Conservation (phyloP, 345 rosid genomes). For the Eucalyptus erythrocorys region DNA sequence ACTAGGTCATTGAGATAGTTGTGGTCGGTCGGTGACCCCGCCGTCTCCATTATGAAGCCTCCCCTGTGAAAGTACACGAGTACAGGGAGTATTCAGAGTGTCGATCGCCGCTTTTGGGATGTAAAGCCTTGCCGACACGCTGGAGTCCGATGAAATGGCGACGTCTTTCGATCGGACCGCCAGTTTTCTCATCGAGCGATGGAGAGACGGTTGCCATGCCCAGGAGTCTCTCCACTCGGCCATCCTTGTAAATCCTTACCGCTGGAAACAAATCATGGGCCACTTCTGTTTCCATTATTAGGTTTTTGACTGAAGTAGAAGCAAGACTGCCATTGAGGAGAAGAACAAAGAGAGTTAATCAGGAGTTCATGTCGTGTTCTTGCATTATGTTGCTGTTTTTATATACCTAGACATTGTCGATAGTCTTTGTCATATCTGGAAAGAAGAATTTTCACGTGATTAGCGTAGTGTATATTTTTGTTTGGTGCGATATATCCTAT, state of each 20-base stretch:
- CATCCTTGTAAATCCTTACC: constrained; percentile 13
- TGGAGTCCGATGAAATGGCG: neutral
- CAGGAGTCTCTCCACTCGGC: constrained; percentile 13
- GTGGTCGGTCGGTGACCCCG: constrained; percentile 2
- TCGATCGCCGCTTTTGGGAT: neutral
- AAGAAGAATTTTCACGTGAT: neutral
- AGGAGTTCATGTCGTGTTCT: neutral
- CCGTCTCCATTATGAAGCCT: constrained; percentile 8
- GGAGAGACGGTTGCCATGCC: constrained; percentile 8
- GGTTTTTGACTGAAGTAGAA: too few species aligned
- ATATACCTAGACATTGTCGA: neutral
- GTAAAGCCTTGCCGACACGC: constrained; percentile 10
- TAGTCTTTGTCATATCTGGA: neutral
- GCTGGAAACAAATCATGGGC: constrained; percentile 1
- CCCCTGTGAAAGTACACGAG: constrained; percentile 32
- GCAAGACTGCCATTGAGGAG: too few species aligned
- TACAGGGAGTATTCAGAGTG: constrained; percentile 13
- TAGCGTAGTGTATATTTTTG: neutral
- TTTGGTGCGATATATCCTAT: neutral
- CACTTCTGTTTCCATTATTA: neutral
- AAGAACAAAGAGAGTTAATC: neutral
- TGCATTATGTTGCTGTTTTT: neutral
- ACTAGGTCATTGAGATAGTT: neutral
- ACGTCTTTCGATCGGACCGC: constrained; percentile 20
- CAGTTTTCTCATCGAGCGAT: neutral